Evolutionary conservation across 108 stramenopile genomes (phyloP), one percentile per base, ranked within the genome.

Genomic region (Tribonema minus): DNA sequence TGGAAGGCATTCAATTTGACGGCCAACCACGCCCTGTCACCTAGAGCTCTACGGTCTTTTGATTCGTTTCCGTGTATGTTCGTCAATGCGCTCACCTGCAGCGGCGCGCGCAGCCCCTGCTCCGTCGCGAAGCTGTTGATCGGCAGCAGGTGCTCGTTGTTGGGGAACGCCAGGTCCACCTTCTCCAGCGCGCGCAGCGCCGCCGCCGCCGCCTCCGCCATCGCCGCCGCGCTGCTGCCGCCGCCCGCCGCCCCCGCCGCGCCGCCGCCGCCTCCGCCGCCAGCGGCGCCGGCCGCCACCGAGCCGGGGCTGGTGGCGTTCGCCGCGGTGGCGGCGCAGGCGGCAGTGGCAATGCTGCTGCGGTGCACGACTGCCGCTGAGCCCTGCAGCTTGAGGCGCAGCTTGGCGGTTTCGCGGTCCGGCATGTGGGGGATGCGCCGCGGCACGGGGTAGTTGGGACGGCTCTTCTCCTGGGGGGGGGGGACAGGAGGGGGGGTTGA

Each of bases 331-430:
- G 3, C 64, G 82, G 25, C 86, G 37, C 9, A 79, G 58, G 58
- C 87, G 39, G 46, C 54, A 54, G 61, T 70, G 26, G 20, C 88
- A 54, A 12, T 54, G 46, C 46, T 54, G 46, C 89, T 61, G 61
- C 41, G 68, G 84, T 86, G 40, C 28, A 32, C 0, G 2, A 20
- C 2, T 64, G 23, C 63, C 63, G 63, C 23, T 32, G 29, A n/a
- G 1, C 31, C 89, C 37, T 85, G 82, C 29, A 94, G 76, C 70
- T 80, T 59, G 1, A 71, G 34, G 41, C 80, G 83, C 1, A 94
- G 86, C 83, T 94, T 94, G 38, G 68, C 39, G 1, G 89, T 87
- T 23, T 87, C 88, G 35, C 73, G 69, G 64, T 86, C 83, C 27
- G 92, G 93, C 64, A 94, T 40, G 27, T 67, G 58, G 36, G 90